phyloP scores from a whole-genome alignment of 345 rosid species.

The Laguncularia racemosa region DNA sequence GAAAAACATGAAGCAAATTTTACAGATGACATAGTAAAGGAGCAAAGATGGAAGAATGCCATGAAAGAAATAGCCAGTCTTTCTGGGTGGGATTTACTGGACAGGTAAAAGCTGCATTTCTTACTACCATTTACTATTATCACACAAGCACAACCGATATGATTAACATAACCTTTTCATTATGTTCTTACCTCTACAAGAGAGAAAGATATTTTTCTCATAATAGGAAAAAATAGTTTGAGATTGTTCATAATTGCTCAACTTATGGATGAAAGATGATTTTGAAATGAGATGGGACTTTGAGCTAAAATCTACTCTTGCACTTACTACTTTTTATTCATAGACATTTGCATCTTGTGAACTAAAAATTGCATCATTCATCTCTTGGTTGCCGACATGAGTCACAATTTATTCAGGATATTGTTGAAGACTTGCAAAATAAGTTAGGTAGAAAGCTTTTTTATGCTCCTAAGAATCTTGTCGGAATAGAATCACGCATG shows the following conservation, averaged over 20 bases:
- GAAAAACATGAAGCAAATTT: not conserved
- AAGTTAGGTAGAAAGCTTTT: not conserved
- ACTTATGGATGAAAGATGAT: too few relatives aligned
- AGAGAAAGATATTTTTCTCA: too few relatives aligned
- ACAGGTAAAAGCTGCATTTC: not conserved
- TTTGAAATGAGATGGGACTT: too few relatives aligned
- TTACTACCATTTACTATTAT: not conserved
- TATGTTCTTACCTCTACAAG: too few relatives aligned
- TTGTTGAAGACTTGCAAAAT: not conserved
- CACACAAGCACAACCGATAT: too few relatives aligned
- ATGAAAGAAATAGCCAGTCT: not conserved
- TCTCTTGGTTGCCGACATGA: not conserved
- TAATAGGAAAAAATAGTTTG: too few relatives aligned
- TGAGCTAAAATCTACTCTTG: too few relatives aligned
- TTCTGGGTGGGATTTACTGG: not conserved
- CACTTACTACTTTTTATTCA: too few relatives aligned
- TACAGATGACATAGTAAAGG: not conserved
- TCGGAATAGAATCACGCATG: slow-evolving; percentile 4
- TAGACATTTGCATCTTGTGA: not conserved
- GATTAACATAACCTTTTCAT: too few relatives aligned
- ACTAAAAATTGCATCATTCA: not conserved
- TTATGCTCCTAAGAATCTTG: not conserved
- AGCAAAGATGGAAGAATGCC: not conserved
- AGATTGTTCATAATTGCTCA: too few relatives aligned
- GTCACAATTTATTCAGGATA: not conserved